Base-by-base conservation (phyloP, 768 basidiomycete species). In the Boletus sp. region DNA sequence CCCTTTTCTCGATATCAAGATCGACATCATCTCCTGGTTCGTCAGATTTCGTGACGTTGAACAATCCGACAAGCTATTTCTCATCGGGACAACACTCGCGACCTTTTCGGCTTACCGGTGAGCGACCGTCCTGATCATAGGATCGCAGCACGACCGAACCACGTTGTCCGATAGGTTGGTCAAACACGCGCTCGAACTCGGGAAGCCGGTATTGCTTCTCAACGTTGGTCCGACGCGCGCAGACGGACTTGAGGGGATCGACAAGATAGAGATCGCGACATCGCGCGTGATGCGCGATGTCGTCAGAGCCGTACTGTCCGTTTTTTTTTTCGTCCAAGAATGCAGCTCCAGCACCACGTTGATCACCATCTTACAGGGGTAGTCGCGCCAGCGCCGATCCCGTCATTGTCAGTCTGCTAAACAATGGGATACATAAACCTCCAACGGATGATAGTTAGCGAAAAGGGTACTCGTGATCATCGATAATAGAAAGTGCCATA, bases 61-160 rank as follows among this genome's bases (percentile, higher is more conserved):
- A 57, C 67, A 70, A 8, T 76, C 83, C 20, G 87, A 91, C 51
- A 78, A 84, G 45, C 71, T 98, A 0, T 81, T 98, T 45, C 75
- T 96, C 40, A 74, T 96, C 37, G 96, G 95, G 35, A 95, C 94
- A 0, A 94, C 92, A 1, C 82, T 97, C 29, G 94, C 96, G 1
- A 98, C 95, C 0, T 97, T 90, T 73, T 94, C 92, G 7, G 93
- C 94, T 3, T 97, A 88, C 73, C 80, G 91, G 91, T 90, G 61
- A 40, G 63, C 7, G 5, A 17, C 8, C 3, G 12, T 33, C 4
- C 4, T 11, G 6, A 15, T n/a, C 30, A 5, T 6, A 8, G 51
- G 20, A 40, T 35, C 12, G 5, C 17, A 30, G 17, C 59, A 55
- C 17, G 40, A 40, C 18, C 47, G 41, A 54, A 45, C 18, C 32